These are phyloP conservation scores for Chlorociboria aeruginascens DNA, from an alignment of 495 filamentous ascomycete species.

Conservation along the genomic window DNA sequence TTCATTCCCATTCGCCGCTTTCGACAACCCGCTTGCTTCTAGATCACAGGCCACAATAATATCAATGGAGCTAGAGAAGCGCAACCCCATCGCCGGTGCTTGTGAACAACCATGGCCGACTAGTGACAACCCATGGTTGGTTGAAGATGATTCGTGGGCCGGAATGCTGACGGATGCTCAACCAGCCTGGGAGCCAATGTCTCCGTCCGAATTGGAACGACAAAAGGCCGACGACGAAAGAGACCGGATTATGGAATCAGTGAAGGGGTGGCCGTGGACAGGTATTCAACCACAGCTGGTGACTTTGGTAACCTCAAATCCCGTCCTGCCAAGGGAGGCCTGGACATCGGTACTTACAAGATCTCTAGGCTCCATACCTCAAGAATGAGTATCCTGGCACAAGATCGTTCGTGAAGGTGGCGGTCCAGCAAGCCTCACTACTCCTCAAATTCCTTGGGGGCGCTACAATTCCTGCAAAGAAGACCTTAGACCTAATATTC, in stretches of 20 bases:
- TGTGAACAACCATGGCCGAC: too few relatives aligned
- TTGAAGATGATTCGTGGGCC: too few relatives aligned
- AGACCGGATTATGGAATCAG: background rate
- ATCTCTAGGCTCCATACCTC: background rate
- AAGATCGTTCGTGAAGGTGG: too few relatives aligned
- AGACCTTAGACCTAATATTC: background rate
- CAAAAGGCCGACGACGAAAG: background rate
- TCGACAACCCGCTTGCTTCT: too few relatives aligned
- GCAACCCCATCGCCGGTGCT: too few relatives aligned
- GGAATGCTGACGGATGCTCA: background rate
- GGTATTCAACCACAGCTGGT: background rate
- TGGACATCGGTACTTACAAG: background rate
- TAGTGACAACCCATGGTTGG: too few relatives aligned
- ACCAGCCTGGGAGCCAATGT: background rate
- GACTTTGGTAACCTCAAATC: background rate
- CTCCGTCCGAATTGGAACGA: background rate
- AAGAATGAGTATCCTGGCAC: background rate
- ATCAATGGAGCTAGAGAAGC: too few relatives aligned
- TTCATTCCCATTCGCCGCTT: too few relatives aligned
- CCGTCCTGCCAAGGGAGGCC: too few relatives aligned
- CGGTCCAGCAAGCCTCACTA: background rate
- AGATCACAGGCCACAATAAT: too few relatives aligned
- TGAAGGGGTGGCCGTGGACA: conserved; percentile 8
- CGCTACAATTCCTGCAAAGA: background rate
- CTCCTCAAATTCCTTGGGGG: background rate